Evolutionary conservation across 2,329 filamentous ascomycete genomes (phyloP).

Genomic region (Aspergillus clavatus): DNA sequence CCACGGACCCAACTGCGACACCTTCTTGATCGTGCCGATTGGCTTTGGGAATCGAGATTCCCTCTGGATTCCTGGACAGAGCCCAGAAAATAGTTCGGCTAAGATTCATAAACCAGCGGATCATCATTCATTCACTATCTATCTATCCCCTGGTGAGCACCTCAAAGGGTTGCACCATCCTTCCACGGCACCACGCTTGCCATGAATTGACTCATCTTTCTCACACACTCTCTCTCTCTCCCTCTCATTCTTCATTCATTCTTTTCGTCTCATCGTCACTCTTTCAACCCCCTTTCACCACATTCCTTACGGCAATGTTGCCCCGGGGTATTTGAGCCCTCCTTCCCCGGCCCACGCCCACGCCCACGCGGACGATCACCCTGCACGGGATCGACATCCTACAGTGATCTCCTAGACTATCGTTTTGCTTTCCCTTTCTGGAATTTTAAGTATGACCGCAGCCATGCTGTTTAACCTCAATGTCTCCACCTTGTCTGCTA

Average conservation of each 20-base stretch:
- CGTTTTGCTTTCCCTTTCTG: not conserved
- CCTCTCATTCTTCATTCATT: no score
- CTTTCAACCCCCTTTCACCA: no score
- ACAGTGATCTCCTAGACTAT: not conserved
- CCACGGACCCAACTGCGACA: not conserved
- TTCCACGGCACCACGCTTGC: no score
- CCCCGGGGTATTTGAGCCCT: not conserved
- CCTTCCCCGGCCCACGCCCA: not conserved
- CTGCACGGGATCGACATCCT: not conserved
- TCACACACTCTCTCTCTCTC: no score
- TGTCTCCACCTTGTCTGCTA: slow-evolving; percentile 1
- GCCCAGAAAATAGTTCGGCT: no score
- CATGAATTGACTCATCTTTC: no score
- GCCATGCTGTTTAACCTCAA: slow-evolving; percentile 7
- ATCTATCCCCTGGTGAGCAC: no score
- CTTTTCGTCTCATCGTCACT: no score
- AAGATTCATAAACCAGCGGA: no score
- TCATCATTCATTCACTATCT: no score
- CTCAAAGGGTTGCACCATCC: no score
- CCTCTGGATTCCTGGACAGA: not conserved
- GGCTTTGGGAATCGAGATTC: not conserved
- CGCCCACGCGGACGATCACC: not conserved
- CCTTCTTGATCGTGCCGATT: not conserved
- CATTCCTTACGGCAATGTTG: not conserved
- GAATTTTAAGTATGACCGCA: not conserved